Percentiles rank a stretch among this genome's conserved stretches.
Conservation (phyloP, 805 yeast genomes). For the Spathaspora gorwiae region DNA sequence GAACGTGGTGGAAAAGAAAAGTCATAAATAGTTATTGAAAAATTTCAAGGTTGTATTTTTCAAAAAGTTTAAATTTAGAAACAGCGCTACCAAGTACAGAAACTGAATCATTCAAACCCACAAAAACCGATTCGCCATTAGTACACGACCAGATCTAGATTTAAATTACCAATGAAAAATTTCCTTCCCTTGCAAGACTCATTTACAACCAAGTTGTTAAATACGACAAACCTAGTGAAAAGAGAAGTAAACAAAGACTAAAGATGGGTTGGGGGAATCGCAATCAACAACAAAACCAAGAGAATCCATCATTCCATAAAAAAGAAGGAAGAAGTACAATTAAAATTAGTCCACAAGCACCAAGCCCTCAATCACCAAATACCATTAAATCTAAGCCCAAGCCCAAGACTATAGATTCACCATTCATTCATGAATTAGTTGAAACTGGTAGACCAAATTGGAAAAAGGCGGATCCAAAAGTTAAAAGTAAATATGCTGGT, state of each 20-base stretch:
- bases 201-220: no score
- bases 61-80: not conserved
- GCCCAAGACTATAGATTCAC: constrained; percentile 13
- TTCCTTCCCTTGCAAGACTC: no score
- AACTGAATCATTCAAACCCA: not conserved
- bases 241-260: no score
- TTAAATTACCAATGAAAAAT: no score
- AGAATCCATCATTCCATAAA: constrained; percentile 26
- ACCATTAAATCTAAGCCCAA: constrained; percentile 10
- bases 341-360: not conserved
- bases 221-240: no score
- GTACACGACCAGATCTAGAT: no score
- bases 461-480: constrained; percentile 39
- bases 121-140: not conserved
- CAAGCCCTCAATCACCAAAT: not conserved
- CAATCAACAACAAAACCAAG: constrained; percentile 4
- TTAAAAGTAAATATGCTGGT: constrained; percentile 33
- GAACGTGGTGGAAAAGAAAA: no score
- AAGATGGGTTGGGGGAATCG: not conserved
- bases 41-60: not conserved
- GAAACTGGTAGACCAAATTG: constrained; percentile 40
- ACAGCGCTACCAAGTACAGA: not conserved
- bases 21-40: not conserved
- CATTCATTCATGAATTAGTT: constrained; percentile 32
- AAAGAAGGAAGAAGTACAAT: constrained; percentile 13